Percentiles rank a stretch among this genome's conserved stretches.
Conservation (phyloP, 257 asterid genomes). For the Ilex asprella region DNA sequence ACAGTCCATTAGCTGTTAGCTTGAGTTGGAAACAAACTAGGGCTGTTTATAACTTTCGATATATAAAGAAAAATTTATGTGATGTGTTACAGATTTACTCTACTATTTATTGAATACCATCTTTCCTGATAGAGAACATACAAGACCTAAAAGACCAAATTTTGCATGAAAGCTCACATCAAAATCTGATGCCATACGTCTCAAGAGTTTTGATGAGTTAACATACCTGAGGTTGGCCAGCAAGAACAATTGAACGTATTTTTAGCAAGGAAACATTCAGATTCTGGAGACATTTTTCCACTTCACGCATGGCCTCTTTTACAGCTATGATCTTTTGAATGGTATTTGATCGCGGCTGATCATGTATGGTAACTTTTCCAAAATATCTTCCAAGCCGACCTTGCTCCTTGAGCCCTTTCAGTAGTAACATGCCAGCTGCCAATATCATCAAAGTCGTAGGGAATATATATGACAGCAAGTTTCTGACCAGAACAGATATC, state of each 20-base stretch:
- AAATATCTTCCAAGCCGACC: slow-evolving; percentile 94
- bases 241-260: slow-evolving; percentile 72
- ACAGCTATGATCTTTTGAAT: slow-evolving; percentile 85
- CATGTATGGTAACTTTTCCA: slow-evolving; percentile 80
- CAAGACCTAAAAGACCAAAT: too few relatives aligned
- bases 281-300: slow-evolving; percentile 77
- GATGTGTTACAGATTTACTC: too few relatives aligned
- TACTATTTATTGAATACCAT: too few relatives aligned
- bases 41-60: too few relatives aligned
- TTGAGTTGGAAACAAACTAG: too few relatives aligned
- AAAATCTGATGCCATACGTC: background rate
- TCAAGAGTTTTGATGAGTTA: background rate
- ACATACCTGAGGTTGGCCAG: slow-evolving; percentile 90
- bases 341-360: slow-evolving; percentile 94
- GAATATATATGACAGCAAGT: slow-evolving; percentile 62
- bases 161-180: background rate
- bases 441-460: slow-evolving; percentile 71
- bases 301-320: slow-evolving; percentile 88
- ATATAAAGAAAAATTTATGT: too few relatives aligned
- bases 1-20: too few relatives aligned
- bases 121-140: too few relatives aligned
- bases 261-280: slow-evolving; percentile 76
- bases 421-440: slow-evolving; percentile 64
- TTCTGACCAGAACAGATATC: slow-evolving; percentile 39
- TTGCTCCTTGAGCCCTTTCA: slow-evolving; percentile 94